Percentiles rank a stretch among this genome's conserved stretches.
phyloP scores from a whole-genome alignment of 1,284 basidiomycete genomes.

The Rhodotorula sp. region DNA sequence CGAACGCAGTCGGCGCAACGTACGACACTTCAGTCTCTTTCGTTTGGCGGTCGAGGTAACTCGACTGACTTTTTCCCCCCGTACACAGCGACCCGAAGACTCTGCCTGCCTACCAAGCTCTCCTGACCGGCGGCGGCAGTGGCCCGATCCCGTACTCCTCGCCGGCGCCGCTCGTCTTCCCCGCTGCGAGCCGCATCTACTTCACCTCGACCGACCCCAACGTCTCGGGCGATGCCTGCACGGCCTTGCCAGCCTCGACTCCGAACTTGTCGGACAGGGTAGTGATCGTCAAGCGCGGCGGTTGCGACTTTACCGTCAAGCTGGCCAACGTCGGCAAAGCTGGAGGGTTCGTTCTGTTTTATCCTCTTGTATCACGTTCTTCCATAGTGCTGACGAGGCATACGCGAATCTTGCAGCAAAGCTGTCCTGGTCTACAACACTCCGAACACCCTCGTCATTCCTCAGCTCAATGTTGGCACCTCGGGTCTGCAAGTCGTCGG shows the following conservation, averaged over 20 bases:
- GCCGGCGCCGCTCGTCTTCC: constrained; percentile 32
- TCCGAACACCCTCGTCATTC: constrained; percentile 11
- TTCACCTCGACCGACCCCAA: constrained; percentile 45
- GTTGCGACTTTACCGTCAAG: constrained; percentile 46
- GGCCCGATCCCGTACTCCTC: constrained; percentile 41
- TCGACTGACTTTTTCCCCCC: not conserved
- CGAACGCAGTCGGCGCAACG: constrained; percentile 21
- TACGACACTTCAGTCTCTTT: not conserved
- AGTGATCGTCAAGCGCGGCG: constrained; percentile 58
- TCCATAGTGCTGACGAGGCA: too few relatives aligned
- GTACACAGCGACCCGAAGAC: constrained; percentile 18
- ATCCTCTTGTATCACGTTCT: too few relatives aligned
- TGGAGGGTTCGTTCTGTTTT: constrained; percentile 14
- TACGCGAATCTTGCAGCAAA: constrained; percentile 1
- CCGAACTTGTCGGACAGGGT: constrained; percentile 57
- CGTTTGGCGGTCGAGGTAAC: not conserved
- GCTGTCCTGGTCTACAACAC: constrained; percentile 35
- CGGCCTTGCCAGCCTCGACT: constrained; percentile 56
- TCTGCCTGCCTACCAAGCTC: constrained; percentile 40
- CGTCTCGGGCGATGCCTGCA: constrained; percentile 57
- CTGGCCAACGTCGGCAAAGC: constrained; percentile 20
- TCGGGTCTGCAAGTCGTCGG: constrained; percentile 19
- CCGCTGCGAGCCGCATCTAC: constrained; percentile 44
- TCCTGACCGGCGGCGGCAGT: constrained; percentile 39
- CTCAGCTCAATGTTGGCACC: constrained; percentile 26